Conservation (phyloP, 352 stramenopile genomes). For the Globisporangium splendens region DNA sequence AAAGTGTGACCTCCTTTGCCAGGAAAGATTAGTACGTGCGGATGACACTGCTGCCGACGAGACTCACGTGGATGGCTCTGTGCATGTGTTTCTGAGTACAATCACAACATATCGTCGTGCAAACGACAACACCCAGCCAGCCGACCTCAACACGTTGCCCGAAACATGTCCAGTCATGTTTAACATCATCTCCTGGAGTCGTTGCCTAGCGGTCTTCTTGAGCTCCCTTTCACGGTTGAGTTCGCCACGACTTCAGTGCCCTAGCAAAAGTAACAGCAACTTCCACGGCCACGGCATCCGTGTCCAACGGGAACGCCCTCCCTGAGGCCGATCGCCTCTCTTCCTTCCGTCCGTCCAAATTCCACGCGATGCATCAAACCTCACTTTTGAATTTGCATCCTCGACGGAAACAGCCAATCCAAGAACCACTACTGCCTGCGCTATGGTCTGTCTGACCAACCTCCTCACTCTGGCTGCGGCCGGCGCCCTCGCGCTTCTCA, state of each 20-base stretch:
- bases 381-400: slow-evolving; percentile 1
- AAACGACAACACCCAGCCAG: not conserved
- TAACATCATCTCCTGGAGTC: too few relatives aligned
- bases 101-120: not conserved
- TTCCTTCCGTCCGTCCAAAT: not conserved
- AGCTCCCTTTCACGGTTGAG: too few relatives aligned
- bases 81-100: not conserved
- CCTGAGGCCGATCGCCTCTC: not conserved
- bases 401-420: not conserved
- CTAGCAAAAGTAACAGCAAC: too few relatives aligned
- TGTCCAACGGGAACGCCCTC: too few relatives aligned
- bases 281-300: too few relatives aligned
- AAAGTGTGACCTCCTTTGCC: too few relatives aligned
- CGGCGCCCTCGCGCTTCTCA: slow-evolving; percentile 2
- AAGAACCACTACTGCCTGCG: not conserved
- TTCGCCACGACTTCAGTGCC: too few relatives aligned
- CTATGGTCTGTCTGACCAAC: not conserved
- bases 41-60: too few relatives aligned
- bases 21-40: too few relatives aligned
- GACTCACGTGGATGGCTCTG: too few relatives aligned
- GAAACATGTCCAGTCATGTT: not conserved
- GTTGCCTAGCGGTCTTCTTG: too few relatives aligned
- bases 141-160: not conserved
- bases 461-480: not conserved
- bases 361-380: not conserved